phyloP scores from a whole-genome alignment of 148 eudicot genomes.

The Persicaria maculosa region DNA sequence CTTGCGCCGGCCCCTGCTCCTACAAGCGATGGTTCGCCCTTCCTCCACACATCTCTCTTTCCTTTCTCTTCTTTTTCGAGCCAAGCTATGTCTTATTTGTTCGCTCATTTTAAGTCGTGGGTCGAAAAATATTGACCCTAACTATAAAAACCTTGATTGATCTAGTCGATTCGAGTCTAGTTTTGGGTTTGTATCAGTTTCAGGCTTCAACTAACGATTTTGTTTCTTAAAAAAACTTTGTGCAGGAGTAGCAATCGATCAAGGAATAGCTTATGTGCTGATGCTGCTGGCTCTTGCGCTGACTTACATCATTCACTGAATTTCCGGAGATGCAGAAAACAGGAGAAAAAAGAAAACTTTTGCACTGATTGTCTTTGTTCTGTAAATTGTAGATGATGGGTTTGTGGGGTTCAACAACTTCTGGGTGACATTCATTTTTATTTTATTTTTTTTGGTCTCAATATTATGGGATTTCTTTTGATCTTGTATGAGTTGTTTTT shows the following conservation, averaged over 20 bases:
- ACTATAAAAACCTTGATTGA: background rate
- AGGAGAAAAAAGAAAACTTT: background rate
- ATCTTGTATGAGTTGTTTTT: background rate
- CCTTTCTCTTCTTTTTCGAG: background rate
- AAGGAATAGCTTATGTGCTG: conserved; percentile 26
- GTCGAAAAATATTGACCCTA: background rate
- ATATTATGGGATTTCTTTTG: background rate
- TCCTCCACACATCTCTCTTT: background rate
- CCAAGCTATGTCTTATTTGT: too few species aligned
- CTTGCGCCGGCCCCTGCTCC: conserved; percentile 8
- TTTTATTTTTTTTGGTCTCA: background rate
- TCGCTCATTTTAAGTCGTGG: background rate
- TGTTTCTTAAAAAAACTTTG: background rate
- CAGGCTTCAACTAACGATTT: background rate
- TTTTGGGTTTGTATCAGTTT: background rate
- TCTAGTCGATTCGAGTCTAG: background rate
- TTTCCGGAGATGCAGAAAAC: background rate
- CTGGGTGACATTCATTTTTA: background rate
- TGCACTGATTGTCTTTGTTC: conserved; percentile 8
- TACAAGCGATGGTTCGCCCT: conserved; percentile 12
- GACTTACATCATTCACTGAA: conserved; percentile 21
- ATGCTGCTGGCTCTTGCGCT: conserved; percentile 25
- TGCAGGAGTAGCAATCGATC: conserved; percentile 27
- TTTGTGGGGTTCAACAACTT: conserved; percentile 3
- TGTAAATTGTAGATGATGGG: conserved; percentile 5